Evolutionary conservation across 257 asterid species (phyloP), one percentile per base, ranked within the genome.

Genomic region (Scutellaria galericulata): DNA sequence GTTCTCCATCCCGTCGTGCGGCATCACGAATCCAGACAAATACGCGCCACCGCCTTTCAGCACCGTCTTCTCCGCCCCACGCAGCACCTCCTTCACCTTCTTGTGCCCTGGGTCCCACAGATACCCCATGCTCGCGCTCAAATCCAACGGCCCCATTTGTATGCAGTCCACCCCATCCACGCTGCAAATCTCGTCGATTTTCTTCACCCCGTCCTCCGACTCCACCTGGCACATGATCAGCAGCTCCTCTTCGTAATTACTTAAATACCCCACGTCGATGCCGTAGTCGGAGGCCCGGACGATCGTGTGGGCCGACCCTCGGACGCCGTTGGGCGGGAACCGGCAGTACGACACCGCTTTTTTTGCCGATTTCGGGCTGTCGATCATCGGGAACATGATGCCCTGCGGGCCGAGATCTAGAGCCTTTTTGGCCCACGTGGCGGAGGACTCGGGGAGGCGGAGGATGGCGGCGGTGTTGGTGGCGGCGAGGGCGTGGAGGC

Each of bases 401-500:
- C 97, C 97, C 75, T 91, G 90, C 24, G 97, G 97, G 37, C 97
- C 97, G 56, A 89, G 89, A 86, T 91, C 97, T 45, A 91, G 88
- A 57, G 97, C 97, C 46, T 91, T 91, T 56, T 91, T 91, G 6
- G 90, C 94, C 96, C 94, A 91, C 20, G 89, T 72, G 24, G 83
- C 89, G 37, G 89, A 81, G 37, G 88, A 82, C 54, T 89, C 96
- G 13, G 97, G 97, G 59, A 91, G 47, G 40, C 97, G 93, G 76
- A 91, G 85, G 41, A 91, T 78, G 22, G 92, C 92, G 48, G 97
- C 87, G 14, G 97, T 89, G 63, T 77, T 65, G 39, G 92, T 37
- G 72, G 90, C 92, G 57, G 90, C 86, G 48, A 91, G 91, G 35
- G 92, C 97, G 64, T 69, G 88, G 73, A 90, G 92, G 47, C 96